Percentiles rank a stretch among this genome's conserved stretches.
Evolutionary conservation across 805 yeast genomes (phyloP).

Genomic region (Maudiozyma saulgeensis): DNA sequence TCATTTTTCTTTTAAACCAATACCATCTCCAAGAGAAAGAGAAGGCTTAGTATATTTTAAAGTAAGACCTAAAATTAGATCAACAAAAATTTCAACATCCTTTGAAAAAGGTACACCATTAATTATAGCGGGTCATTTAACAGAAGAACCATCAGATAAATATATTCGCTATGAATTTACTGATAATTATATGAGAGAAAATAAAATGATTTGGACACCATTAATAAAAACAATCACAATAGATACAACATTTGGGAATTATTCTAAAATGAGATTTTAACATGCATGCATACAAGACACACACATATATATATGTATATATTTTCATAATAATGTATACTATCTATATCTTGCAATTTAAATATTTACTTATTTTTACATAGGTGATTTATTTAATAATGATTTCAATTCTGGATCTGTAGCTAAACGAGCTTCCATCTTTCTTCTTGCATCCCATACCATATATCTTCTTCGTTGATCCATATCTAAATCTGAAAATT

Average conservation of each 20-base stretch:
- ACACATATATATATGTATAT: background rate
- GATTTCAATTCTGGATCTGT: slow-evolving; percentile 9
- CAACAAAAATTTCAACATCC: background rate
- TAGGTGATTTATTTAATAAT: background rate
- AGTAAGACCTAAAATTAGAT: background rate
- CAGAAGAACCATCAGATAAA: background rate
- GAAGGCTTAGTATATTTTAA: background rate
- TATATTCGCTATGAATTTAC: background rate
- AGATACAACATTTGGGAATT: slow-evolving; percentile 1
- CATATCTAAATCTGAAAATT: slow-evolving; percentile 14
- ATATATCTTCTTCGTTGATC: slow-evolving; percentile 31
- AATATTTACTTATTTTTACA: background rate
- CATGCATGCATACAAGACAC: no score
- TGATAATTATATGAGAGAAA: background rate
- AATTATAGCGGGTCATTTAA: background rate
- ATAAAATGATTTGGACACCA: background rate
- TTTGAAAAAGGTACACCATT: background rate
- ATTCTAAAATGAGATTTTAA: background rate
- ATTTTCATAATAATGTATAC: background rate
- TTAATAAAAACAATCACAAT: background rate
- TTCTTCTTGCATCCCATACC: slow-evolving; percentile 52
- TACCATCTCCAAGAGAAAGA: background rate
- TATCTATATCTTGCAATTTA: background rate
- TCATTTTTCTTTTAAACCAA: background rate
- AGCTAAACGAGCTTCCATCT: slow-evolving; percentile 33